phyloP scores from a whole-genome alignment of 495 filamentous ascomycete species.

The Trichoderma reesei region DNA sequence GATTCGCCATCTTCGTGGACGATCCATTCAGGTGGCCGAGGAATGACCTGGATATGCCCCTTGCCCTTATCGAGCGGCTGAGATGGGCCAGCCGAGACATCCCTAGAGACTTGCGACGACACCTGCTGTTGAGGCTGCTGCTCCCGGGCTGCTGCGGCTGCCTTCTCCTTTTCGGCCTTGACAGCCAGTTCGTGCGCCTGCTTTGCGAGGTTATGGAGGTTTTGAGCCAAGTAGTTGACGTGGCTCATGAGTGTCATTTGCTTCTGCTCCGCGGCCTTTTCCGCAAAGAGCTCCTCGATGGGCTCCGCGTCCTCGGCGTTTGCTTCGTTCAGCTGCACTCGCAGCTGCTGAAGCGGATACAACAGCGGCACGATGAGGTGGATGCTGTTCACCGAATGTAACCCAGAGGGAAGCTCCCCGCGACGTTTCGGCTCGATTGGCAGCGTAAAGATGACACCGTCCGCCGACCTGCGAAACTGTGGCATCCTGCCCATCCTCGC shows the following conservation, averaged over 20 bases:
- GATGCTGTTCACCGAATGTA: constrained; percentile 55
- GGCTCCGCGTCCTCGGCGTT: constrained; percentile 48
- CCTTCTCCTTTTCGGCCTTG: constrained; percentile 4
- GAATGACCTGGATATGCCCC: constrained; percentile 64
- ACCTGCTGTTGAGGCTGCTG: constrained; percentile 10
- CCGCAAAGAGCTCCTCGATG: constrained; percentile 55
- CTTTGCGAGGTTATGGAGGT: constrained; percentile 60
- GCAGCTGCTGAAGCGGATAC: constrained; percentile 63
- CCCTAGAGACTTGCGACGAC: constrained; percentile 15
- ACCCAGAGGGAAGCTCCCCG: constrained; percentile 47
- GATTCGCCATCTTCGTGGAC: constrained; percentile 34
- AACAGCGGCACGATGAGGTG: constrained; percentile 60
- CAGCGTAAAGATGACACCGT: constrained; percentile 61
- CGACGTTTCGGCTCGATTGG: constrained; percentile 60
- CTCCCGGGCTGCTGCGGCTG: not conserved
- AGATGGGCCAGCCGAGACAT: constrained; percentile 3
- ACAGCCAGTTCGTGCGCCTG: constrained; percentile 20
- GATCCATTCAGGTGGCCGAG: constrained; percentile 76
- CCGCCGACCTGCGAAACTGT: constrained; percentile 57
- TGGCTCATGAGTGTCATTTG: constrained; percentile 61
- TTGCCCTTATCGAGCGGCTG: constrained; percentile 17
- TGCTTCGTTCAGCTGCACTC: constrained; percentile 55
- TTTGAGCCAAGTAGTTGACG: constrained; percentile 67
- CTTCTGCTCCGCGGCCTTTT: constrained; percentile 45
- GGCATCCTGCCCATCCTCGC: constrained; percentile 63